Evolutionary conservation across 306 rosid species (phyloP).

Genomic region (Castanea sativa): DNA sequence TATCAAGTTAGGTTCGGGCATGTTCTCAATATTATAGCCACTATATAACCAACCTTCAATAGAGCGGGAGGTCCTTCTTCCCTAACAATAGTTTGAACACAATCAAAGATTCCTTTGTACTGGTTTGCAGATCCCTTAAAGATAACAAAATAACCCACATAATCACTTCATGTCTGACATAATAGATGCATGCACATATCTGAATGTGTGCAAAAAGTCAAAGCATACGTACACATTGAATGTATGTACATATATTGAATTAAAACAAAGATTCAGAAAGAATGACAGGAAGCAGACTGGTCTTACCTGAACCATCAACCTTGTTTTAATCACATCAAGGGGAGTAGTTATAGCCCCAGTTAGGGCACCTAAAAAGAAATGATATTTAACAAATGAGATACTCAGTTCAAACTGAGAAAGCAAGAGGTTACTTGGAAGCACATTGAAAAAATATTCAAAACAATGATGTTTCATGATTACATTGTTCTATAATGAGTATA

Average conservation of each 20-base stretch:
- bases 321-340: conserved; percentile 92
- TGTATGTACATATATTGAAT: neutral
- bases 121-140: conserved; percentile 77
- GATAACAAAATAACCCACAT: conserved; percentile 18
- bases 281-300: conserved; percentile 9
- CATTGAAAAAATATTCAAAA: neutral
- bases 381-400: neutral
- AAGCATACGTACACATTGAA: neutral
- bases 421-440: neutral
- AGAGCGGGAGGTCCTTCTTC: conserved; percentile 90
- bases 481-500: neutral
- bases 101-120: conserved; percentile 77
- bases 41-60: conserved; percentile 53
- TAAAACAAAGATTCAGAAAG: neutral
- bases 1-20: neutral
- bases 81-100: conserved; percentile 84
- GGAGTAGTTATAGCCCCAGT: conserved; percentile 97
- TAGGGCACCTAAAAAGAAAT: conserved; percentile 63
- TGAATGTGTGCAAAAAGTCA: neutral
- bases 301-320: conserved; percentile 87
- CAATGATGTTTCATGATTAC: neutral
- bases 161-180: conserved; percentile 28
- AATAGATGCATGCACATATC: conserved; percentile 16
- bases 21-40: too few species aligned
- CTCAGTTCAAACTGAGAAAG: neutral